A percentile compares a stretch with the other conserved stretches of the same genome.
phyloP scores from a whole-genome alignment of 2,329 filamentous ascomycete species.

The Amylocarpus encephaloides region DNA sequence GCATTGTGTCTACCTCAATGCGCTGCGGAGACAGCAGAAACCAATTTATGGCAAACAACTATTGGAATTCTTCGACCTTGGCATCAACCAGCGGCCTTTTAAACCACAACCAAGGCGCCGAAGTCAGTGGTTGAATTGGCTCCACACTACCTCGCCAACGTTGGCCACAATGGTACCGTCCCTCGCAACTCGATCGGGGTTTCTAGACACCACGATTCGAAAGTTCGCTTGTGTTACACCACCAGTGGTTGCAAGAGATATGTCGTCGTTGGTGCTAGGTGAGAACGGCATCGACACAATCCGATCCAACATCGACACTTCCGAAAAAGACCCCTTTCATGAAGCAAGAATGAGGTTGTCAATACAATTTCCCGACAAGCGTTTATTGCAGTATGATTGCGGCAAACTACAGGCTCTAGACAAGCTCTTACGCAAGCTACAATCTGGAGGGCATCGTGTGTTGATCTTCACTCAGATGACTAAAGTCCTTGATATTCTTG shows the following conservation, averaged over 20 bases:
- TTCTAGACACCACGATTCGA: constrained; percentile 68
- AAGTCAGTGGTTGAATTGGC: constrained; percentile 64
- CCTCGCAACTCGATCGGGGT: constrained; percentile 63
- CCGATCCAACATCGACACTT: constrained; percentile 48
- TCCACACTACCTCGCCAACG: constrained; percentile 60
- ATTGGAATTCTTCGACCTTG: constrained; percentile 67
- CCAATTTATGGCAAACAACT: constrained; percentile 77
- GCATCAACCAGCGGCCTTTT: constrained; percentile 51
- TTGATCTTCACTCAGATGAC: constrained; percentile 99
- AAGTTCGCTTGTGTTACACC: constrained; percentile 93
- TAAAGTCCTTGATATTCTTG: constrained; percentile 92
- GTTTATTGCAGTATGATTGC: constrained; percentile 95
- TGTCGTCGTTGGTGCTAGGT: constrained; percentile 62
- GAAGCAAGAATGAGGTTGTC: constrained; percentile 86
- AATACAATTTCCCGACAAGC: constrained; percentile 94
- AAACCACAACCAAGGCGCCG: constrained; percentile 55
- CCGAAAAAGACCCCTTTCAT: constrained; percentile 77
- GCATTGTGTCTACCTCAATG: constrained; percentile 74
- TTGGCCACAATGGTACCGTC: constrained; percentile 66
- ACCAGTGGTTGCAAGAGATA: constrained; percentile 73
- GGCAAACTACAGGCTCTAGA: constrained; percentile 92
- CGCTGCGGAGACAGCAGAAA: constrained; percentile 69
- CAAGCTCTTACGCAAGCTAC: constrained; percentile 75
- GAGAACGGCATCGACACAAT: constrained; percentile 51
- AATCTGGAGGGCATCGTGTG: constrained; percentile 84